Evolutionary conservation across 192 early-diverging fungal species (phyloP).

Genomic region (Podila verticillata): DNA sequence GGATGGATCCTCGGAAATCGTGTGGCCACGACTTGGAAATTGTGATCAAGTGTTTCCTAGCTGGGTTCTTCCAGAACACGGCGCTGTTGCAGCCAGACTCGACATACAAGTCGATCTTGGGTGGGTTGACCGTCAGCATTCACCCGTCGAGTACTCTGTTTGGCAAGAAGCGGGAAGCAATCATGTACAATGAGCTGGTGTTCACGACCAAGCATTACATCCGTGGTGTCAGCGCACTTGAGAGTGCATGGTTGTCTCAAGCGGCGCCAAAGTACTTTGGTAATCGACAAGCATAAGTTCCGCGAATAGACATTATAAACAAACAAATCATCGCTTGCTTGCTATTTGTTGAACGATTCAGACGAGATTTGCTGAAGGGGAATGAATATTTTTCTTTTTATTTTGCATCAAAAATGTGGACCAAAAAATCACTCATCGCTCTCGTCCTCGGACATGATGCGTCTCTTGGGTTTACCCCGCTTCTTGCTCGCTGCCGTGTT

Average conservation of each 20-base stretch:
- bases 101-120: constrained; percentile 78
- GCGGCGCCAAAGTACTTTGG: constrained; percentile 83
- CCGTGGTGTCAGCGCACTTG: constrained; percentile 81
- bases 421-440: neutral
- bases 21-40: constrained; percentile 80
- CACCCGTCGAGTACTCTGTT: constrained; percentile 92
- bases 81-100: constrained; percentile 90
- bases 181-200: constrained; percentile 92
- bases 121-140: constrained; percentile 78
- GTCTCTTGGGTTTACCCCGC: constrained; percentile 1
- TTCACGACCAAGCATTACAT: constrained; percentile 92
- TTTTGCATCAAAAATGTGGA: too few species aligned
- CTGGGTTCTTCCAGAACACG: constrained; percentile 91
- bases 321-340: too few species aligned
- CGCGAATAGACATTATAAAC: too few species aligned
- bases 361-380: too few species aligned
- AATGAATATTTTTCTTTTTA: too few species aligned
- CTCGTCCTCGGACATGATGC: constrained; percentile 1
- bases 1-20: constrained; percentile 67
- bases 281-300: constrained; percentile 11
- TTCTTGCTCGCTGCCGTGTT: constrained; percentile 3
- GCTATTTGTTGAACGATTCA: too few species aligned
- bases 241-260: constrained; percentile 83
- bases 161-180: constrained; percentile 76
- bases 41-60: constrained; percentile 86